Evolutionary conservation across 78 protist genomes (phyloP), one percentile per base, ranked within the genome.

Genomic region (Diacronema lutheri): DNA sequence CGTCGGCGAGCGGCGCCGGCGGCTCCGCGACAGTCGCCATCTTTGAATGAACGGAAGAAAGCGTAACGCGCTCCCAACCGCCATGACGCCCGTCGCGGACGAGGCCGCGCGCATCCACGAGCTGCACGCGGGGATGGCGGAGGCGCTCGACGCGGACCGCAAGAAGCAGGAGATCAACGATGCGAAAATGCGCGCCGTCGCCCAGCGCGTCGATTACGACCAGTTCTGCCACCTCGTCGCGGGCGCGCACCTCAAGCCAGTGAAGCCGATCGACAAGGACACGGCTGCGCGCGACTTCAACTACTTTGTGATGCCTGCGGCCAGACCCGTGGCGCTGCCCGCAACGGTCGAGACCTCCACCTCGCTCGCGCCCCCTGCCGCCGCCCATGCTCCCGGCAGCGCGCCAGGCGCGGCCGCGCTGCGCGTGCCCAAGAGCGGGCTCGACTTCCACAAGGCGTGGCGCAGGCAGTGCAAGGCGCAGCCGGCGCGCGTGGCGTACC

Each of bases 181-280:
- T 14, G 79, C 79, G 12, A 71, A 71, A 58, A 35, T 71, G 35
- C 79, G 79, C 14, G 79, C 79, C 19, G 79, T 71, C 21, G 46
- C 79, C 0, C 79, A 71, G 79, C 79, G 58, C 2, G 79, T 71
- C 33, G 79, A 71, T 20, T 71, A 71, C 20, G 79, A 71, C 20
- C 50, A 71, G 19, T 71, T 71, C 35, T 23, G 38, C 40, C 40
- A 71, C n/a, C 14, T 71, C n/a, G 79, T 71, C 7, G 58, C 57
- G 11, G 79, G 79, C 79, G 79, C 79, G 21, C 79, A 71, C 35
- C 57, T 71, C 37, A 71, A 71, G 79, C 79, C 79, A 0, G 58
- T 71, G 19, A 71, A 71, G 79, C 79, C 79, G 31, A 0, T 56
- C 35, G 10, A 29, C 38, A 4, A 25, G 26, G 38, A 23, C 6